Percentiles rank a stretch among this genome's conserved stretches.
These are phyloP conservation scores for Fraxinus cuspidata DNA, from an alignment of 257 asterid genomes.

Conservation along the genomic window DNA sequence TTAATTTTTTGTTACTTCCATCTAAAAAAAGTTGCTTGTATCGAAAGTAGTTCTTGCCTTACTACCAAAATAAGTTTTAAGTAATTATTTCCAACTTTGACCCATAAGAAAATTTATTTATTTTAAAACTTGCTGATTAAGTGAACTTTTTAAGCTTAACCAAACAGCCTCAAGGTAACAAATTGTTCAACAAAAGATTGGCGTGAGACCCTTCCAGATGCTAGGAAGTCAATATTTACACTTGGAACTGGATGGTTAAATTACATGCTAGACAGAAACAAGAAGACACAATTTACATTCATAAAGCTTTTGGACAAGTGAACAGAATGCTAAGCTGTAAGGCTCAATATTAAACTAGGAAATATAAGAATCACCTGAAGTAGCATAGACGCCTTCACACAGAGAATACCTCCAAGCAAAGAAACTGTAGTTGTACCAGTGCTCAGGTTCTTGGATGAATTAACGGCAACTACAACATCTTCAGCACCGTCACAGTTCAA, in stretches of 20 bases:
- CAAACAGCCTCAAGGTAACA: not conserved
- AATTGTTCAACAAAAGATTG: conserved; percentile 10
- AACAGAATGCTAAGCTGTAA: too few species aligned
- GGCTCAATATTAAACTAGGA: not conserved
- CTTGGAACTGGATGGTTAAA: not conserved
- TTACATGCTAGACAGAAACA: not conserved
- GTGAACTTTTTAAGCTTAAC: not conserved
- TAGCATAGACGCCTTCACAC: conserved; percentile 97
- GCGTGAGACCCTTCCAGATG: not conserved
- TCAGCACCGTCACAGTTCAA: conserved; percentile 76
- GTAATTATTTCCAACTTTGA: not conserved
- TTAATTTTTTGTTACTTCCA: too few species aligned
- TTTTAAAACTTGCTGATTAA: not conserved
- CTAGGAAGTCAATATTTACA: not conserved
- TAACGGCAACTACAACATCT: conserved; percentile 76
- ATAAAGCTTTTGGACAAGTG: not conserved
- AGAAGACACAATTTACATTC: not conserved
- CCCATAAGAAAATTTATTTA: not conserved
- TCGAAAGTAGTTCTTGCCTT: not conserved
- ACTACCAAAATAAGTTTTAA: not conserved
- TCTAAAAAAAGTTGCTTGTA: not conserved
- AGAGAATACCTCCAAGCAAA: conserved; percentile 77
- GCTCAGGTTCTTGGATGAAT: conserved; percentile 56
- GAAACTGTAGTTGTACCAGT: conserved; percentile 47
- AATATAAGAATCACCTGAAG: conserved; percentile 59